phyloP scores from a whole-genome alignment of 495 filamentous ascomycete species.

The Bacidia rubella region DNA sequence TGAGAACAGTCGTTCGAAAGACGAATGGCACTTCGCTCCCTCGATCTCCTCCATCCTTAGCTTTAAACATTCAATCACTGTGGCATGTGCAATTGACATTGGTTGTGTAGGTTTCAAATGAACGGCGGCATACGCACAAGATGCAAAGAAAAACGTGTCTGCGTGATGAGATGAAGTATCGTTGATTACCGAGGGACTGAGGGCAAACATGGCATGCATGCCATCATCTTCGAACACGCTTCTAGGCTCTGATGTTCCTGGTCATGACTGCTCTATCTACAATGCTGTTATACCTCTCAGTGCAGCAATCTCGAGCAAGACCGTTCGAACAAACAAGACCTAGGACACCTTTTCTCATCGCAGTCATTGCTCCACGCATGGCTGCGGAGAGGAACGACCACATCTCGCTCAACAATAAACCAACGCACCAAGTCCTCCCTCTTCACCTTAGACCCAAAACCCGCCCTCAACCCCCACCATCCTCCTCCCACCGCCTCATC shows the following conservation, averaged over 20 bases:
- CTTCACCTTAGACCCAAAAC: background rate
- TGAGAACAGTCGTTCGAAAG: too few species aligned
- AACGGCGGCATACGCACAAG: too few species aligned
- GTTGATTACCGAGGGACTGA: background rate
- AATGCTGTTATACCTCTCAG: background rate
- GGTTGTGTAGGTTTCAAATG: too few species aligned
- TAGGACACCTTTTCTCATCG: conserved; percentile 10
- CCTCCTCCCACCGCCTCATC: conserved; percentile 20
- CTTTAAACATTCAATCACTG: too few species aligned
- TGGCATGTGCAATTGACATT: too few species aligned
- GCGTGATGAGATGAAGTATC: too few species aligned
- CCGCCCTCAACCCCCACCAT: background rate
- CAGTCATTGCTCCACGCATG: conserved; percentile 3
- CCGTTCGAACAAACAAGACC: background rate
- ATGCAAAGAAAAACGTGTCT: too few species aligned
- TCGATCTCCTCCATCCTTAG: too few species aligned
- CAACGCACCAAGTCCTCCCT: background rate
- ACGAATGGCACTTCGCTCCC: too few species aligned
- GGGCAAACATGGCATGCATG: too few species aligned
- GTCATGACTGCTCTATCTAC: background rate
- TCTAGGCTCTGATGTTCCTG: background rate
- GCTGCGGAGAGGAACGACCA: conserved; percentile 14
- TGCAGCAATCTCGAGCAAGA: background rate
- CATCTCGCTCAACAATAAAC: too few species aligned
- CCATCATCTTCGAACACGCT: background rate